Conservation (phyloP, 371 early-diverging fungal species). For the Haplosporangium sp. region DNA sequence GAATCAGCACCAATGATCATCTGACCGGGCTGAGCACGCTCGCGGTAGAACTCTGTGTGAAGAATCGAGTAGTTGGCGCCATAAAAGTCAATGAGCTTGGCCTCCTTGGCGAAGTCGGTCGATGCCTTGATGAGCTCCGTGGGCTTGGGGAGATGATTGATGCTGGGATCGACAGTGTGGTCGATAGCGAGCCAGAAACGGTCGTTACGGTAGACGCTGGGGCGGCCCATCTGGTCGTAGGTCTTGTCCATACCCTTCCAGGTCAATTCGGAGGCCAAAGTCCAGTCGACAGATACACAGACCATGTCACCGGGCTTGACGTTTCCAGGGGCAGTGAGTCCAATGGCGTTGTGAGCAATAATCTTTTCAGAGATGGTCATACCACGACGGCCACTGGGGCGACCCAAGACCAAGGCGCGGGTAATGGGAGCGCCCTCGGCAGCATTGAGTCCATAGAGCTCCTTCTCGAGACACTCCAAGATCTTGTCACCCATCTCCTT, state of each 20-base stretch:
- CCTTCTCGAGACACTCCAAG: slow-evolving; percentile 72
- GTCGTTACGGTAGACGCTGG: slow-evolving; percentile 78
- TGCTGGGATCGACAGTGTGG: slow-evolving; percentile 82
- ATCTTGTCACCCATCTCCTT: slow-evolving; percentile 91
- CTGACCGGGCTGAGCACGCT: slow-evolving; percentile 85
- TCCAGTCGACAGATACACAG: slow-evolving; percentile 85
- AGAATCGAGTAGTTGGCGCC: slow-evolving; percentile 82
- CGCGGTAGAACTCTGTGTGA: slow-evolving; percentile 85
- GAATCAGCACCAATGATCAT: slow-evolving; percentile 86
- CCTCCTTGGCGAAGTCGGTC: slow-evolving; percentile 77
- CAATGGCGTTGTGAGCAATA: slow-evolving; percentile 77
- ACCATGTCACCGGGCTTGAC: slow-evolving; percentile 83
- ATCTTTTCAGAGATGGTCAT: slow-evolving; percentile 84
- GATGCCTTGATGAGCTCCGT: slow-evolving; percentile 72
- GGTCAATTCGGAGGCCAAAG: slow-evolving; percentile 81
- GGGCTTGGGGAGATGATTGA: slow-evolving; percentile 77
- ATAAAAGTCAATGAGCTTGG: slow-evolving; percentile 74
- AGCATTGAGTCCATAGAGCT: slow-evolving; percentile 64
- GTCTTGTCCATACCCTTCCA: slow-evolving; percentile 92
- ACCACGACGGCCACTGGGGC: slow-evolving; percentile 66
- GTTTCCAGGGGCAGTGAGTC: slow-evolving; percentile 67
- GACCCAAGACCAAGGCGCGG: slow-evolving; percentile 54
- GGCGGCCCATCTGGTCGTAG: slow-evolving; percentile 78
- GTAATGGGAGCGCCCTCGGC: slow-evolving; percentile 58
- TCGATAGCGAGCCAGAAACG: slow-evolving; percentile 87